phyloP scores from a whole-genome alignment of 108 stramenopile species.

The Pseudonitzschia pungens region DNA sequence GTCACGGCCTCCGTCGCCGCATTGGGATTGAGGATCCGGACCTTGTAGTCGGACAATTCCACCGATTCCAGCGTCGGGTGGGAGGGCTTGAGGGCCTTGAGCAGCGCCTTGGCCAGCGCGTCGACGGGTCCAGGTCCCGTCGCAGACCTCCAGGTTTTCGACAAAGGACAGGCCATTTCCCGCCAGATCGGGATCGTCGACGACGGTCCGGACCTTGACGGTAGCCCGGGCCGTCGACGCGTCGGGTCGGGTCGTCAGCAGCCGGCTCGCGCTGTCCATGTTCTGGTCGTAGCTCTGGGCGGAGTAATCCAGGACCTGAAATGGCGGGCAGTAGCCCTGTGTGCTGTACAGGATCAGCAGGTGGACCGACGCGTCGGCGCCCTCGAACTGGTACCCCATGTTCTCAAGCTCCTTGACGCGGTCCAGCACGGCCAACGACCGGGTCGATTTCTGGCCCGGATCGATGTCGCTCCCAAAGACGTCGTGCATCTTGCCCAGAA shows the following conservation, averaged over 20 bases:
- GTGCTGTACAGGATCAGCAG: slow-evolving; percentile 92
- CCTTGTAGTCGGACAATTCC: slow-evolving; percentile 92
- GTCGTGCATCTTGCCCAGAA: slow-evolving; percentile 83
- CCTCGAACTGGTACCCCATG: slow-evolving; percentile 93
- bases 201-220: slow-evolving; percentile 76
- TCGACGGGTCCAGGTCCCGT: slow-evolving; percentile 94
- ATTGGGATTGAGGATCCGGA: slow-evolving; percentile 89
- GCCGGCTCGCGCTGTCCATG: slow-evolving; percentile 76
- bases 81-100: slow-evolving; percentile 71
- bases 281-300: slow-evolving; percentile 84
- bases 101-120: slow-evolving; percentile 81
- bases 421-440: slow-evolving; percentile 81
- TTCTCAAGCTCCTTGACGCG: slow-evolving; percentile 86
- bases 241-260: slow-evolving; percentile 41
- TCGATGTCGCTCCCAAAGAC: slow-evolving; percentile 53
- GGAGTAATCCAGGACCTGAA: slow-evolving; percentile 84
- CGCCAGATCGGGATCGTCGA: slow-evolving; percentile 24
- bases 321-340: slow-evolving; percentile 84
- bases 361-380: slow-evolving; percentile 91
- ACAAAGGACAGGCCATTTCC: slow-evolving; percentile 31
- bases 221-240: slow-evolving; percentile 79
- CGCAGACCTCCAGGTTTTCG: slow-evolving; percentile 79
- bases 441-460: slow-evolving; percentile 44
- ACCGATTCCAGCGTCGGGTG: slow-evolving; percentile 73
- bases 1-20: slow-evolving; percentile 87